A percentile compares a stretch with the other conserved stretches of the same genome.
phyloP scores from a whole-genome alignment of 805 yeast species.

The Danielia oregonensis region DNA sequence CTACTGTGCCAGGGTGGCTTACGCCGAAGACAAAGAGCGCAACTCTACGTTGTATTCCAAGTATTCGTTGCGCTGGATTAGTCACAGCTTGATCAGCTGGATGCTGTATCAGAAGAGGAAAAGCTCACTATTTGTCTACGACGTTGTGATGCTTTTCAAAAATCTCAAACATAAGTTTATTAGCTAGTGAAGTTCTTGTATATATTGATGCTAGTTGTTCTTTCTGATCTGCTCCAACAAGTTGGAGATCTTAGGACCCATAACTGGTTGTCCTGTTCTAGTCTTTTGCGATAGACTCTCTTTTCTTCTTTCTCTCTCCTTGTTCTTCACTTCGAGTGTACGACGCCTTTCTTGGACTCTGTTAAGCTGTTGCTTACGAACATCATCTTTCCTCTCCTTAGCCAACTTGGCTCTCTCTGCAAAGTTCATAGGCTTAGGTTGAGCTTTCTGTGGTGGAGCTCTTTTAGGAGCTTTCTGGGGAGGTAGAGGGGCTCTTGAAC shows the following conservation, averaged over 20 bases:
- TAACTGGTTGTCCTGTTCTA: conserved; percentile 76
- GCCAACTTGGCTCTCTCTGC: conserved; percentile 45
- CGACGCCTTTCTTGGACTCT: conserved; percentile 35
- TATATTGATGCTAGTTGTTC: conserved; percentile 22
- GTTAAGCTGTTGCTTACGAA: conserved; percentile 36
- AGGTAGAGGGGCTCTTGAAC: conserved; percentile 24
- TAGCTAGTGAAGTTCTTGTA: no score
- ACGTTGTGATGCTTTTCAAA: conserved; percentile 23
- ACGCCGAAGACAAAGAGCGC: conserved; percentile 55
- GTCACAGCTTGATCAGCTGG: conserved; percentile 26
- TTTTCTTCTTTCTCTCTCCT: conserved; percentile 43
- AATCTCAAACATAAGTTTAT: conserved; percentile 7
- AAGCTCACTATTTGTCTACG: conserved; percentile 32
- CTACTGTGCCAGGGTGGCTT: conserved; percentile 81
- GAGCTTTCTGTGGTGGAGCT: background rate
- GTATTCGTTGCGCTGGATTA: conserved; percentile 19
- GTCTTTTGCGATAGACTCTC: conserved; percentile 48
- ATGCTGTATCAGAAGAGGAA: conserved; percentile 28
- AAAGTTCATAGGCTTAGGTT: conserved; percentile 32
- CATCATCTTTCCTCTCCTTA: conserved; percentile 44
- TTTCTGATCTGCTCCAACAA: conserved; percentile 71
- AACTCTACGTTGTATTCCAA: conserved; percentile 16
- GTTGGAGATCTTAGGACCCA: conserved; percentile 84
- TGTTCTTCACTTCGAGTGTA: conserved; percentile 32
- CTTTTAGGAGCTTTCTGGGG: conserved; percentile 4